phyloP scores from a whole-genome alignment of 306 rosid genomes.

The Dryas drummondii region DNA sequence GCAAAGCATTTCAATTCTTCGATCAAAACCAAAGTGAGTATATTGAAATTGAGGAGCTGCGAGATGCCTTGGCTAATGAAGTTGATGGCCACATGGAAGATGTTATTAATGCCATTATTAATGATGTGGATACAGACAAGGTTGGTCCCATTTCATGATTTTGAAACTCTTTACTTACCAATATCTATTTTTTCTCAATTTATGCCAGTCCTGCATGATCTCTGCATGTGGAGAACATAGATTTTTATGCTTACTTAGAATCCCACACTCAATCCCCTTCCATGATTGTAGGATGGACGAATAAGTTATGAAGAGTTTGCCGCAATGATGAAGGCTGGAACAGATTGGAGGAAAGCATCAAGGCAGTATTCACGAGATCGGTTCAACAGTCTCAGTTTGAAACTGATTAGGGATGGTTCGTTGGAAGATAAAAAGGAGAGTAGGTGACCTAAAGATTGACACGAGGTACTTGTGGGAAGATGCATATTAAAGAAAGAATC shows the following conservation, averaged over 20 bases:
- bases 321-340: constrained; percentile 95
- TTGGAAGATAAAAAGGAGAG: constrained; percentile 40
- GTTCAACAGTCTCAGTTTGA: constrained; percentile 74
- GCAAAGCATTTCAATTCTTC: constrained; percentile 81
- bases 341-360: constrained; percentile 98
- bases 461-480: constrained; percentile 24
- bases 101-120: constrained; percentile 70
- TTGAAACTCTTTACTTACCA: background rate
- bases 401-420: constrained; percentile 73
- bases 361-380: constrained; percentile 94
- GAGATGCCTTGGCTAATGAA: constrained; percentile 56
- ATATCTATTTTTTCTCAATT: too few relatives aligned
- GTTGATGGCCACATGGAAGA: constrained; percentile 64
- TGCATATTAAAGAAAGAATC: constrained; percentile 26
- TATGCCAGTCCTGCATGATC: background rate
- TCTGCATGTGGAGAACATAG: too few relatives aligned
- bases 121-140: constrained; percentile 96
- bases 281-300: constrained; percentile 68
- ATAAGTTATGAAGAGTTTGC: constrained; percentile 89
- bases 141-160: constrained; percentile 33
- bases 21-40: constrained; percentile 61
- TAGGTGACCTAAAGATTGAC: constrained; percentile 29
- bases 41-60: constrained; percentile 88
- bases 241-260: background rate
- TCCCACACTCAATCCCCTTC: background rate